Percentiles rank a stretch among this genome's conserved stretches.
phyloP scores from a whole-genome alignment of 129 eudicot genomes.

The Lactuca sativa region DNA sequence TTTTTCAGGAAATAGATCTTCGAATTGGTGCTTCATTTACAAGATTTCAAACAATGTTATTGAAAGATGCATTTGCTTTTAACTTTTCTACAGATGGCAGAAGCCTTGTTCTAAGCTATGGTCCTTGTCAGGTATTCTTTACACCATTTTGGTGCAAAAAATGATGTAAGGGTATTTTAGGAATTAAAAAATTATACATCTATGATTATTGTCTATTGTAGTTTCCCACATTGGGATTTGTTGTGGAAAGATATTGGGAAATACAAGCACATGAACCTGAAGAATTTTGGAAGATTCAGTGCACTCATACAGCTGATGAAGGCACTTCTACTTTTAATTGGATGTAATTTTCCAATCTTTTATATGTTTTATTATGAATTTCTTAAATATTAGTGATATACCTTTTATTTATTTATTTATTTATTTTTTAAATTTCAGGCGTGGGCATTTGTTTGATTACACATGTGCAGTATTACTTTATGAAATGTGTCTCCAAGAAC shows the following conservation, averaged over 20 bases:
- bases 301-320: conserved; percentile 79
- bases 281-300: conserved; percentile 92
- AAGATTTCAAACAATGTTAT: conserved; percentile 90
- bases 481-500: conserved; percentile 91
- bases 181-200: conserved; percentile 10
- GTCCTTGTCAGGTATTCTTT: conserved; percentile 88
- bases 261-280: conserved; percentile 95
- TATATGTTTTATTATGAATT: neutral
- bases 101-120: conserved; percentile 78
- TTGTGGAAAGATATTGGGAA: conserved; percentile 97
- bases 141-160: neutral
- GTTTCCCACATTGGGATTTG: conserved; percentile 97
- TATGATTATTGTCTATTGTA: conserved; percentile 30
- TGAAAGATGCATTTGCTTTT: conserved; percentile 77
- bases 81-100: conserved; percentile 66
- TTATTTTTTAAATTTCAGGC: conserved; percentile 53
- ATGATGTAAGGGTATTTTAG: neutral
- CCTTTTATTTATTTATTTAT: neutral
- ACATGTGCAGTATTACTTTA: conserved; percentile 79
- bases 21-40: conserved; percentile 98
- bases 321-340: conserved; percentile 76
- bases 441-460: conserved; percentile 91
- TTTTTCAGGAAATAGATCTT: conserved; percentile 87
- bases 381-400: conserved; percentile 16
- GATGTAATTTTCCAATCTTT: conserved; percentile 43